Base-by-base conservation (phyloP, 371 early-diverging fungal genomes). In the Saksenaea vasiformis region DNA sequence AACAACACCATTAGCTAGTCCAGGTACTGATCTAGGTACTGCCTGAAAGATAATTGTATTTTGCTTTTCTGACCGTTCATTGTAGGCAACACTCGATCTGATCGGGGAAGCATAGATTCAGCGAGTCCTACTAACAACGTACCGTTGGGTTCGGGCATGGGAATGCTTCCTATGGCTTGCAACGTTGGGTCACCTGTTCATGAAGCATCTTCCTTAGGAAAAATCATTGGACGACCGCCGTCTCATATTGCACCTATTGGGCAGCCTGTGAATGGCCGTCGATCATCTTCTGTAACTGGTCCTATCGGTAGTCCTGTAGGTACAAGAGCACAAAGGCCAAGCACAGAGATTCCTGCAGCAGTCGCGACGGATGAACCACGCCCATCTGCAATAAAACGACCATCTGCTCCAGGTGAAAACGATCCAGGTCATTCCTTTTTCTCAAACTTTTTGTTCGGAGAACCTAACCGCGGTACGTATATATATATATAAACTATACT, bases 371-470 rank as follows among this genome's bases (percentile, higher is more conserved):
- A 24, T 26, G 38, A 38, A n/a, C 15, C 36, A 11, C 62, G 55
- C 26, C 38, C 28, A 5, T 64, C 65, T 22, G 31, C 58, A 8
- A 59, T 58, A 19, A 63, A 66, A 27, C 34, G 56, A 53, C 53
- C 37, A 36, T 53, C 60, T 34, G 63, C 39, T 15, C 19, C 43
- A 13, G 66, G 51, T 35, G 41, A 58, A 39, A 27, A 43, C 17
- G 61, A 62, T 17, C 35, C 44, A n/a, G 61, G 68, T 9, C 58
- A 69, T 26, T 79, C 79, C 0, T 76, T 79, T 61, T 79, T 79
- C 58, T 76, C 76, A 1, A 79, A 67, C 58, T 79, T 79, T 34
- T 61, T 79, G 36, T 79, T 79, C 66, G 79, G 79, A 10, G 79
- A 78, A 56, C 68, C 73, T 3, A 59, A 27, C 56, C 41, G 47